phyloP scores from a whole-genome alignment of 805 yeast genomes.

The Hanseniaspora clermontiae region DNA sequence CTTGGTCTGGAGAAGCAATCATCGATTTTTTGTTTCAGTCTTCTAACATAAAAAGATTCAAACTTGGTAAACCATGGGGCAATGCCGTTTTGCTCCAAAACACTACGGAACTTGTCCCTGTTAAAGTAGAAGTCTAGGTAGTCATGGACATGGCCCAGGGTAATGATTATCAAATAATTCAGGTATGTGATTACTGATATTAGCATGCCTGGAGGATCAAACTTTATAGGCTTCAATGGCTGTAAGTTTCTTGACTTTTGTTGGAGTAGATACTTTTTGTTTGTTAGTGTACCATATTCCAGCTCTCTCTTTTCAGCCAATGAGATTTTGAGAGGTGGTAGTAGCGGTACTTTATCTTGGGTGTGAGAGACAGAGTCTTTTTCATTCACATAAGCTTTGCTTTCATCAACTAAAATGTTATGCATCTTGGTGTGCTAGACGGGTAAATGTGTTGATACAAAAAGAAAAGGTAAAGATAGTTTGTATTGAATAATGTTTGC shows the following conservation, averaged over 20 bases:
- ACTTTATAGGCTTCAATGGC: slow-evolving; percentile 47
- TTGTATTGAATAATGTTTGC: slow-evolving; percentile 15
- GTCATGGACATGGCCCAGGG: slow-evolving; percentile 84
- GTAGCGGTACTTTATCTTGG: slow-evolving; percentile 27
- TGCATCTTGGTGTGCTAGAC: slow-evolving; percentile 3
- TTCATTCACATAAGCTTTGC: not conserved
- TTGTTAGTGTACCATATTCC: slow-evolving; percentile 63
- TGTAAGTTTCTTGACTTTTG: slow-evolving; percentile 44
- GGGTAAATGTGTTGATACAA: not conserved
- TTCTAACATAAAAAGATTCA: slow-evolving; percentile 84
- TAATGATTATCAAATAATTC: slow-evolving; percentile 69
- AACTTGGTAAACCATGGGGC: slow-evolving; percentile 94
- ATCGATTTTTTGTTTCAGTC: slow-evolving; percentile 79
- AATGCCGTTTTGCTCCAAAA: slow-evolving; percentile 70
- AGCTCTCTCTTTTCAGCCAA: slow-evolving; percentile 36
- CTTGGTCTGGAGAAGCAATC: slow-evolving; percentile 94
- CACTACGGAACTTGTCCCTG: slow-evolving; percentile 50
- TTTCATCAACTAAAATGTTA: slow-evolving; percentile 10
- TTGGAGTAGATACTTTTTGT: slow-evolving; percentile 49
- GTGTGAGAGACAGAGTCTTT: slow-evolving; percentile 13
- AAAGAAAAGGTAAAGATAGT: slow-evolving; percentile 19
- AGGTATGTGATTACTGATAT: slow-evolving; percentile 72
- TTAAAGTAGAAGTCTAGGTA: slow-evolving; percentile 67
- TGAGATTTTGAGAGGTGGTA: slow-evolving; percentile 27
- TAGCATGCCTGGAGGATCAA: slow-evolving; percentile 78